Base-by-base conservation (phyloP, 352 stramenopile genomes). In the Phytopythium delawarense region DNA sequence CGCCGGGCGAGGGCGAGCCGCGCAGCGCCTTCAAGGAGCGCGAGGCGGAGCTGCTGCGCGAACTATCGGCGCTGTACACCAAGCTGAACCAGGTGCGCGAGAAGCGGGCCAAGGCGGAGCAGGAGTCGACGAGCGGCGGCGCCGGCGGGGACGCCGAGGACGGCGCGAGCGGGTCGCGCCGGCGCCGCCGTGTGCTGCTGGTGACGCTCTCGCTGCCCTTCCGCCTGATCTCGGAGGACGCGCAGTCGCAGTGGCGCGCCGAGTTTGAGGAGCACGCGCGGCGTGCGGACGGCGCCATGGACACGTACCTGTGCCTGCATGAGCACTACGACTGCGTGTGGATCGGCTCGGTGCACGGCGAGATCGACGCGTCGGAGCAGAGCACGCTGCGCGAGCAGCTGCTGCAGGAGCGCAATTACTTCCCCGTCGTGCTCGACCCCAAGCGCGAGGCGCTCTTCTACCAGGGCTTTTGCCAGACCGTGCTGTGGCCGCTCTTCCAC, bases 401-500 rank as follows among this genome's bases (percentile, higher is more conserved):
- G 49, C 71, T 98, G 18, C 69, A 90, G 57, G 78, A 91, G 39
- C 97, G 98, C 67, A 94, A 92, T 35, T 96, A 94, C 64, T 94
- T 86, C 54, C 90, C 90, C 4, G 87, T 97, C n/a, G 96, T 97
- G 68, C 60, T 97, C 9, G 84, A 94, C 59, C 73, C 88, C 18
- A 92, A 94, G 62, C 72, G 87, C 28, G 87, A 96, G 62, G 75
- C 81, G 32, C 69, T 96, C 54, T 97, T 95, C 62, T 97, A 97
- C 72, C 74, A 96, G 42, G 90, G 89, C 18, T 97, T 94, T 60
- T 96, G 88, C 76, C 96, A 96, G 69, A 92, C 88, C 0, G 81
- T 97, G 46, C 77, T 97, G 65, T 97, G 90, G 90, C 90, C 90
- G 39, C 65, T 97, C 4, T 96, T 97, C 64, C 90, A 97, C 71